Evolutionary conservation across 495 filamentous ascomycete genomes (phyloP), one percentile per base, ranked within the genome.

Genomic region (Pyrenula massariospora): DNA sequence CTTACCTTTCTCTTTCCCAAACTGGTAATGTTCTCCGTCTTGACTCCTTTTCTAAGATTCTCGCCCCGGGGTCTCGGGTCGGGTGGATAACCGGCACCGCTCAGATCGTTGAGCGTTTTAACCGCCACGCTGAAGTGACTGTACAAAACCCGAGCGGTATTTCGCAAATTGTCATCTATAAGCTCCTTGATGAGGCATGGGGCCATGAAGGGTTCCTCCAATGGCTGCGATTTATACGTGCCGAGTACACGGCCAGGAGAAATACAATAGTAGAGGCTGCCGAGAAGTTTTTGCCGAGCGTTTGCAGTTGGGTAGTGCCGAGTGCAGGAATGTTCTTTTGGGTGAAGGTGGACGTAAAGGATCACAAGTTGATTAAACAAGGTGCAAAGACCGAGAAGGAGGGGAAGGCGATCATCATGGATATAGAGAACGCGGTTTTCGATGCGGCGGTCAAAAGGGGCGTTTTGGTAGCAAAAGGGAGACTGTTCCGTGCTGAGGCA

Each of bases 291-390:
- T 69, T 98, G 25, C 93, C 93, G 0, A 67, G 66, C 22, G 84
- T 98, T 49, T 87, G 88, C 12, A 86, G 81, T 70, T 98, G 93
- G 94, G 78, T 69, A 36, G 73, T 87, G 5, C 91, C 93, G 1
- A 76, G 78, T 36, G 91, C 93, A n/a, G 93, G 93, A 65, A 98
- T 98, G 93, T 98, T 98, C 78, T 85, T 89, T 64, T 96, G 93
- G 93, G 74, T 98, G 36, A 76, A 15, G 31, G 31, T 42, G 31
- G 31, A 84, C 55, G 73, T 98, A 19, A 79, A 93, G 64, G 85
- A 83, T 70, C 74, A 70, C 24, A 81, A 82, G 57, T 91, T 42
- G 15, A 8, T 8, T 42, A 96, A 69, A 91, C 90, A 0, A 58
- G 70, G 24, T 52, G 8, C 50, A 8, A 52, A 42, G 31, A 15